These are phyloP conservation scores for Rhynchosporium secalis DNA, from an alignment of 2,329 filamentous ascomycete species.

Conservation along the genomic window DNA sequence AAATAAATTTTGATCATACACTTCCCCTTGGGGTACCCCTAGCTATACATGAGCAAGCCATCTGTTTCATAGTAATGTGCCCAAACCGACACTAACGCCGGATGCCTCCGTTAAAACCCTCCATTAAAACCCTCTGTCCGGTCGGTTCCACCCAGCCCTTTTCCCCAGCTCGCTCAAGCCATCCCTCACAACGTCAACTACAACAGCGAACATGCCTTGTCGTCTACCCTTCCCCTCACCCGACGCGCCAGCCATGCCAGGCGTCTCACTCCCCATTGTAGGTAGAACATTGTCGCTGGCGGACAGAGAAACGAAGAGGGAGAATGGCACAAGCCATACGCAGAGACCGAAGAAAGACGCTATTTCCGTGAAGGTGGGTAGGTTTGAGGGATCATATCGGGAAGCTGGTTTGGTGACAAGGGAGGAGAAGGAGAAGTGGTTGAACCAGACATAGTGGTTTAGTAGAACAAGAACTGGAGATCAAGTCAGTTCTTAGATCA, in stretches of 20 bases:
- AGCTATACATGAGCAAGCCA: constrained; percentile 12
- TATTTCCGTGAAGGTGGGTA: constrained; percentile 89
- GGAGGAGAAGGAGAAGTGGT: constrained; percentile 74
- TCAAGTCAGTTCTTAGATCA: constrained; percentile 27
- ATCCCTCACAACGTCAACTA: constrained; percentile 59
- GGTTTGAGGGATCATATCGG: constrained; percentile 61
- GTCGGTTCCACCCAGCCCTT: constrained; percentile 37
- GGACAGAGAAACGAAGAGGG: constrained; percentile 89
- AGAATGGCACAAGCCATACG: constrained; percentile 95
- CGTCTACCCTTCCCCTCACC: constrained; percentile 51
- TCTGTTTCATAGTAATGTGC: constrained; percentile 4
- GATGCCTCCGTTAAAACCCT: background rate
- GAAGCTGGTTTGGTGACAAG: constrained; percentile 55
- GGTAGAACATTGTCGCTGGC: constrained; percentile 94
- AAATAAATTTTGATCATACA: constrained; percentile 11
- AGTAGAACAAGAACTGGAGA: constrained; percentile 70
- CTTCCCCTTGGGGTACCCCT: background rate
- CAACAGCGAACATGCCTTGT: constrained; percentile 65
- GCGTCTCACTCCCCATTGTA: constrained; percentile 77
- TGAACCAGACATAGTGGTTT: constrained; percentile 97
- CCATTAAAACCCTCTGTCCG: constrained; percentile 34
- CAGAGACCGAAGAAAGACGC: constrained; percentile 95
- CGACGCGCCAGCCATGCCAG: constrained; percentile 40
- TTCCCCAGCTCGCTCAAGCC: constrained; percentile 46
- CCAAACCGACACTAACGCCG: constrained; percentile 17